Conservation (phyloP, 1,139 yeast species). For the Taphrina betulina region DNA sequence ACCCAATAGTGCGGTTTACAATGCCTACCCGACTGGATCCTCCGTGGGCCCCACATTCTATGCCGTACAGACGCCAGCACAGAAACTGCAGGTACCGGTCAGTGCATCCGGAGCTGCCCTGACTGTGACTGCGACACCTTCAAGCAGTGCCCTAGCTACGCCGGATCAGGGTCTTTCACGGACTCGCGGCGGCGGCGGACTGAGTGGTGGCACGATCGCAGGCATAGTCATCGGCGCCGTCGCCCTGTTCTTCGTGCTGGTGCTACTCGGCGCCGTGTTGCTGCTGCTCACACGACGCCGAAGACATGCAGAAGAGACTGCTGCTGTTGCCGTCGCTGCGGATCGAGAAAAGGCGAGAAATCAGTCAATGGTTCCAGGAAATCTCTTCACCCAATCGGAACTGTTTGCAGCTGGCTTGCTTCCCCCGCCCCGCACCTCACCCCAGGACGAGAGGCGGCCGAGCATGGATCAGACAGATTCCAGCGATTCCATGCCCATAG, state of each 20-base stretch:
- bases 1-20: conserved; percentile 24
- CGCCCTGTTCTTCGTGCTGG: conserved; percentile 24
- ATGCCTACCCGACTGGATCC: conserved; percentile 17
- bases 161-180: background rate
- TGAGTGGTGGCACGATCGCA: conserved; percentile 19
- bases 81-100: conserved; percentile 6
- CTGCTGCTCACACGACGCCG: background rate
- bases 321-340: conserved; percentile 6
- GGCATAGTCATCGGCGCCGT: conserved; percentile 28
- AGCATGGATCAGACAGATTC: conserved; percentile 11
- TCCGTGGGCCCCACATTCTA: conserved; percentile 25
- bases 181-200: background rate
- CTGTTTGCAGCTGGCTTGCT: conserved; percentile 2
- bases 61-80: conserved; percentile 26
- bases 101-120: background rate
- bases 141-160: background rate
- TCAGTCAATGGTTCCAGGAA: conserved; percentile 1
- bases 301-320: conserved; percentile 11
- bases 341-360: conserved; percentile 9
- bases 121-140: background rate
- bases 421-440: background rate
- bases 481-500: background rate
- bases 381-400: conserved; percentile 3
- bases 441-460: background rate
- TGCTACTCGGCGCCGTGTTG: conserved; percentile 7